Evolutionary conservation across 176 grass and related monocot species (phyloP), one percentile per base, ranked within the genome.

Genomic region (Oryza longistaminata): DNA sequence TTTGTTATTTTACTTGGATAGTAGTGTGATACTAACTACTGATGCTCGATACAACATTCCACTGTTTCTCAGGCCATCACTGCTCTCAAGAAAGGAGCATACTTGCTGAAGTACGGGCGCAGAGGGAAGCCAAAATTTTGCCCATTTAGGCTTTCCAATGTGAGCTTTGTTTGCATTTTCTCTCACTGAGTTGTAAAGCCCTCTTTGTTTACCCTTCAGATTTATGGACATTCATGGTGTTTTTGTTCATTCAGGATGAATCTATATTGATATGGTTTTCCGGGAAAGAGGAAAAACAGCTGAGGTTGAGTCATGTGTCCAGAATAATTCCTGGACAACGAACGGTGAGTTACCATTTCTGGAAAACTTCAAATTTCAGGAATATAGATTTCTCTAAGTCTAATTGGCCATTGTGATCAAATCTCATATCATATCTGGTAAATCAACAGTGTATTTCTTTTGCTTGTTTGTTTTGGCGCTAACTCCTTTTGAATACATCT

Each of bases 71-170:
- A 92, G 93, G 93, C 93, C 71, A 92, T 95, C 62, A 92, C 85
- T 72, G 93, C 93, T 85, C 93, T 95, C 69, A 95, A 95, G 86
- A 95, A 95, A 90, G 93, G 93, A 64, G 90, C 93, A 88, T 92
- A 95, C 79, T 86, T 95, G 68, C 82, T 95, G 44, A 95, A 95
- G 68, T 95, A 95, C 17, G 93, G 93, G 39, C 87, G 90, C 29
- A 92, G 93, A 84, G 93, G 93, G 76, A 95, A 95, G 78, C 93
- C 93, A 48, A 95, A 95, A 86, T 95, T 95, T 88, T 95, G 93
- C 75, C 93, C 93, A 80, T 95, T 95, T 76, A 90, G 93, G 82
- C 84, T 95, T 34, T 95, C 93, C 65, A 95, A 95, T 87, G 93
- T 92, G 81, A 95, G 93, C 35, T 64, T 55, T 50, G 25, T 73